Conservation (phyloP, 768 basidiomycete genomes). For the Russula emetica region DNA sequence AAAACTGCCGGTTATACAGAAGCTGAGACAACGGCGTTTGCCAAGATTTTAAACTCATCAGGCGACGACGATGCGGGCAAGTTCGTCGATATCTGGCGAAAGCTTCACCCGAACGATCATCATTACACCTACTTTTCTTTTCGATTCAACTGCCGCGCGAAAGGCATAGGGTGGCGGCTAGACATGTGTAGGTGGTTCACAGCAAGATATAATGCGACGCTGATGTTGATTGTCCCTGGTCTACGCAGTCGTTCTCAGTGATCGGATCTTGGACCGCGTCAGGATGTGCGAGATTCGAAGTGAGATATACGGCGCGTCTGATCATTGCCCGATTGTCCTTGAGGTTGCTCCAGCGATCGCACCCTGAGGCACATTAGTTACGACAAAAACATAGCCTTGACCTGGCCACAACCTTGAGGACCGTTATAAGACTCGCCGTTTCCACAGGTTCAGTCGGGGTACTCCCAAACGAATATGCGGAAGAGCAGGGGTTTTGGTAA, state of each 20-base stretch:
- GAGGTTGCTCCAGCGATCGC: conserved; percentile 46
- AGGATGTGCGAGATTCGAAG: conserved; percentile 82
- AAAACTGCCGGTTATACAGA: conserved; percentile 84
- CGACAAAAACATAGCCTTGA: neutral
- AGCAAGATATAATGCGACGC: conserved; percentile 1
- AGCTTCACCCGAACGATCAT: conserved; percentile 57
- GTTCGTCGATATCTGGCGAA: conserved; percentile 80
- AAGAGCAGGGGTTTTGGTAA: neutral
- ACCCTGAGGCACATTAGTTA: neutral
- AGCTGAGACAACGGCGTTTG: conserved; percentile 72
- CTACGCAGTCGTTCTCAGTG: conserved; percentile 66
- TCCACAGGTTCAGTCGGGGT: too few species aligned
- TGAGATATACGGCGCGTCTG: conserved; percentile 84
- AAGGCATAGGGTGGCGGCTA: conserved; percentile 83
- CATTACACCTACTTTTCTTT: conserved; percentile 86
- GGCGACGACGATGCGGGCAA: conserved; percentile 33
- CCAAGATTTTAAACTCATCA: conserved; percentile 57
- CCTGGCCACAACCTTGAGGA: too few species aligned
- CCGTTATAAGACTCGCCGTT: neutral
- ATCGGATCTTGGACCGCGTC: conserved; percentile 57
- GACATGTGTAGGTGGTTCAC: conserved; percentile 62
- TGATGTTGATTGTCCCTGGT: neutral
- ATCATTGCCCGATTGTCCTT: conserved; percentile 77
- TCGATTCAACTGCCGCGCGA: conserved; percentile 71
- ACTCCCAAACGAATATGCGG: too few species aligned